Evolutionary conservation across 768 basidiomycete species (phyloP).

Genomic region (Gelatoporia subvermispora): DNA sequence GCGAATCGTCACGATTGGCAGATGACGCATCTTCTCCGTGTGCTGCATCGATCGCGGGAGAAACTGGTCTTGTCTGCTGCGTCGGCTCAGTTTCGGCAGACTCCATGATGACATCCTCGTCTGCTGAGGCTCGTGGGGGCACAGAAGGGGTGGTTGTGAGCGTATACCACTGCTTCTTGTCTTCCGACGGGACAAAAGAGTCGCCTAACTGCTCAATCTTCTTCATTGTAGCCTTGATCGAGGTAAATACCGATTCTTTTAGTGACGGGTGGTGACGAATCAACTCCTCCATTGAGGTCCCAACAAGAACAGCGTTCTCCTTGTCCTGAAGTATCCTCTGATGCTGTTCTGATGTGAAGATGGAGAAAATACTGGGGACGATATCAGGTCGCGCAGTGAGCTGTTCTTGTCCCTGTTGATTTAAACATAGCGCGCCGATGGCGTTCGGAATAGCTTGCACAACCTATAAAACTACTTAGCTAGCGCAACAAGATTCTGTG

Average conservation of each 20-base stretch:
- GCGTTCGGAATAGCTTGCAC: slow-evolving; percentile 93
- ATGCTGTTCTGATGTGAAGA: slow-evolving; percentile 83
- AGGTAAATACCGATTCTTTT: slow-evolving; percentile 73
- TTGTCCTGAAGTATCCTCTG: slow-evolving; percentile 84
- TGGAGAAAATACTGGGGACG: slow-evolving; percentile 78
- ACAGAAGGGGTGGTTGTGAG: slow-evolving; percentile 9
- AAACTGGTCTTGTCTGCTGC: slow-evolving; percentile 4
- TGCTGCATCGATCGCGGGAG: slow-evolving; percentile 11
- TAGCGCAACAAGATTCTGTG: no score
- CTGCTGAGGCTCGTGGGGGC: neutral
- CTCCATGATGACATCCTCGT: slow-evolving; percentile 10
- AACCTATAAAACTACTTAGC: slow-evolving; percentile 49
- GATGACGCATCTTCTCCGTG: slow-evolving; percentile 13
- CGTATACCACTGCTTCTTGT: slow-evolving; percentile 62
- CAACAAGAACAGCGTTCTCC: slow-evolving; percentile 86
- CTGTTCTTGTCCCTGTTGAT: slow-evolving; percentile 81
- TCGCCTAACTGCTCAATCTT: slow-evolving; percentile 74
- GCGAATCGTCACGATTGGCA: slow-evolving; percentile 28
- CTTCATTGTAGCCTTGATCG: slow-evolving; percentile 63
- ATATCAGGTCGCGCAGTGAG: slow-evolving; percentile 73
- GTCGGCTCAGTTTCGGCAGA: slow-evolving; percentile 14
- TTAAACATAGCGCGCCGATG: slow-evolving; percentile 93
- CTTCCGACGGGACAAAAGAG: slow-evolving; percentile 48
- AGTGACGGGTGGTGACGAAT: slow-evolving; percentile 92
- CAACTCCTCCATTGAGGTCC: slow-evolving; percentile 90